Base-by-base conservation (phyloP, 768 basidiomycete genomes). In the Xerocomellus dryophilus region DNA sequence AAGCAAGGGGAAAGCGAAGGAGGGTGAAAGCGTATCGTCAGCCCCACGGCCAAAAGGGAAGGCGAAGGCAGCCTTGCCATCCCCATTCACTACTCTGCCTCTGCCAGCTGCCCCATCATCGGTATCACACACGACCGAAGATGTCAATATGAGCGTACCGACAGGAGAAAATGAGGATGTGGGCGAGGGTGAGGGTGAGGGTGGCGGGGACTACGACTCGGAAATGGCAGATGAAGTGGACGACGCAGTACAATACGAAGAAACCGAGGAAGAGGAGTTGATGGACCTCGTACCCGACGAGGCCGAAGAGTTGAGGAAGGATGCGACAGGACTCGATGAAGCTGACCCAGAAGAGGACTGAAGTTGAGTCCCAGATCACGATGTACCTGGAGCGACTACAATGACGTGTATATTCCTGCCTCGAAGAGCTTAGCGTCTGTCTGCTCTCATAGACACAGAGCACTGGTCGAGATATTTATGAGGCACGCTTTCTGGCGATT, bases 221-320 rank as follows among this genome's bases (percentile, higher is more conserved):
- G 62, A 64, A 6, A 69, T 66, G 15, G 68, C 51, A 34, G 65
- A 64, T 7, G 70, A 57, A 18, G 60, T 53, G 1, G 66, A 62
- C 14, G 70, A 61, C 15, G 55, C 56, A 3, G 65, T 54, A 0
- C 68, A 61, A 10, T 66, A 65, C 2, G 71, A 71, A 2, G 71
- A 73, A n/a, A 71, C 73, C 3, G 72, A 73, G n/a, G 75, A 70
- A 27, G 73, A 77, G 55, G 73, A 76, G 47, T 51, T 67, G 43
- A 70, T 73, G 61, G 75, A 84, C 55, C 54, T 68, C 36, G 72
- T 78, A 59, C 71, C 71, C 5, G 54, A 79, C 10, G 80, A 82
- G 53, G 62, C 73, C n/a, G 73, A 77, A 40, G 79, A 78, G 53
- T 40, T 76, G 34, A 62, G 50, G 53, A 66, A 45, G 50, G 80